A percentile compares a stretch with the other conserved stretches of the same genome.
Conservation (phyloP, 352 stramenopile genomes). For the Phytophthora sojae region DNA sequence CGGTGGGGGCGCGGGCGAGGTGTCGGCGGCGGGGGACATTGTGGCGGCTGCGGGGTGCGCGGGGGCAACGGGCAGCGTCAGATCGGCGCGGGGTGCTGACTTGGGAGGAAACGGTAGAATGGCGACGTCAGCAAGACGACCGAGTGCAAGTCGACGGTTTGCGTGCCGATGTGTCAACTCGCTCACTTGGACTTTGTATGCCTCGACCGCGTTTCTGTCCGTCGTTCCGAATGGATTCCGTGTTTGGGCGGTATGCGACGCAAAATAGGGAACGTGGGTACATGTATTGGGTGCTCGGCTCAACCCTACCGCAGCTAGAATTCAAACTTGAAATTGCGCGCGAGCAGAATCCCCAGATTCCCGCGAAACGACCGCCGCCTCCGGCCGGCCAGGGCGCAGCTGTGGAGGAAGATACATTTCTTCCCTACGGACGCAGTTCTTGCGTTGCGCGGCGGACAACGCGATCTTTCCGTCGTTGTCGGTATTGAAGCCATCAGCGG, state of each 20-base stretch:
- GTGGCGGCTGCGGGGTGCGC: slow-evolving; percentile 2
- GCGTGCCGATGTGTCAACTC: background rate
- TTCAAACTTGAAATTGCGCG: slow-evolving; percentile 25
- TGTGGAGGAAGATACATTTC: slow-evolving; percentile 13
- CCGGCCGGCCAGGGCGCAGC: background rate
- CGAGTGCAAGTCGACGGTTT: slow-evolving; percentile 11
- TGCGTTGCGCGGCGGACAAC: background rate
- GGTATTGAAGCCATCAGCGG: background rate
- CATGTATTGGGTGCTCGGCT: no score
- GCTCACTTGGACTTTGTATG: slow-evolving; percentile 27
- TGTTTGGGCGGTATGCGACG: slow-evolving; percentile 22
- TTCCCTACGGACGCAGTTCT: background rate
- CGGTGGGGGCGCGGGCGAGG: slow-evolving; percentile 8
- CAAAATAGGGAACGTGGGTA: background rate
- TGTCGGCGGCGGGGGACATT: slow-evolving; percentile 43
- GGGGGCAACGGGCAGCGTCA: slow-evolving; percentile 6
- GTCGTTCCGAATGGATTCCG: slow-evolving; percentile 20
- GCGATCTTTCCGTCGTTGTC: slow-evolving; percentile 27
- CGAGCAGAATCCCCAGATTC: slow-evolving; percentile 32
- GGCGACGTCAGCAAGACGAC: slow-evolving; percentile 21
- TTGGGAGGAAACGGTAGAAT: slow-evolving; percentile 30
- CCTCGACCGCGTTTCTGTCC: slow-evolving; percentile 2
- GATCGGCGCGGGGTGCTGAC: slow-evolving; percentile 4
- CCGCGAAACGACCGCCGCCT: slow-evolving; percentile 20
- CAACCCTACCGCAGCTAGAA: slow-evolving; percentile 6